A percentile compares a stretch with the other conserved stretches of the same genome.
Conservation (phyloP, 441 rosid genomes). For the Syzygium syzygioides region DNA sequence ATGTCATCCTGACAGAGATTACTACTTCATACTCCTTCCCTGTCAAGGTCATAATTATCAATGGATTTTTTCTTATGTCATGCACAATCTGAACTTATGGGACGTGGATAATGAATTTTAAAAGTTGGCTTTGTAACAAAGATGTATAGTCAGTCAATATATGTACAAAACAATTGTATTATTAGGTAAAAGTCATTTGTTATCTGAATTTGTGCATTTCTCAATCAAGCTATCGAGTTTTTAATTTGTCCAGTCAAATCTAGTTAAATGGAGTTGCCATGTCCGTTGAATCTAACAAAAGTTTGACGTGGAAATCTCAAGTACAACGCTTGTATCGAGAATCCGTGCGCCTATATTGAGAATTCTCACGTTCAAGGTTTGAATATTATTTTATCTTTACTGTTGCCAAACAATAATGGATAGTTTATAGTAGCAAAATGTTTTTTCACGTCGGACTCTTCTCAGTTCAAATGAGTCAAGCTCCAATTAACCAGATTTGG, state of each 20-base stretch:
- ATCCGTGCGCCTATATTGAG: neutral
- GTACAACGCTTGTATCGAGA: neutral
- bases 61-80: neutral
- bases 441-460: no score
- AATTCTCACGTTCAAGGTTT: rapidly evolving
- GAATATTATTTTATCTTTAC: neutral
- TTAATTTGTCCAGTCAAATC: neutral
- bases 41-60: neutral
- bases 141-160: neutral
- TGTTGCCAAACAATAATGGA: neutral
- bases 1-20: neutral
- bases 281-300: neutral
- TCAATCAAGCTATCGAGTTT: neutral
- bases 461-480: neutral
- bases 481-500: neutral
- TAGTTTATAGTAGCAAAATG: neutral
- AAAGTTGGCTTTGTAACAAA: neutral
- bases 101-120: neutral
- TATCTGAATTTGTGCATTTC: neutral
- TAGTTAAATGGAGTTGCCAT: neutral
- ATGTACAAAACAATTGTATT: neutral
- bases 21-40: neutral
- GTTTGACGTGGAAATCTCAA: neutral
- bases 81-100: neutral
- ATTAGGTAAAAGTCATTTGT: neutral